Base-by-base conservation (phyloP, 2,329 filamentous ascomycete species). In the Triangularia setosa region DNA sequence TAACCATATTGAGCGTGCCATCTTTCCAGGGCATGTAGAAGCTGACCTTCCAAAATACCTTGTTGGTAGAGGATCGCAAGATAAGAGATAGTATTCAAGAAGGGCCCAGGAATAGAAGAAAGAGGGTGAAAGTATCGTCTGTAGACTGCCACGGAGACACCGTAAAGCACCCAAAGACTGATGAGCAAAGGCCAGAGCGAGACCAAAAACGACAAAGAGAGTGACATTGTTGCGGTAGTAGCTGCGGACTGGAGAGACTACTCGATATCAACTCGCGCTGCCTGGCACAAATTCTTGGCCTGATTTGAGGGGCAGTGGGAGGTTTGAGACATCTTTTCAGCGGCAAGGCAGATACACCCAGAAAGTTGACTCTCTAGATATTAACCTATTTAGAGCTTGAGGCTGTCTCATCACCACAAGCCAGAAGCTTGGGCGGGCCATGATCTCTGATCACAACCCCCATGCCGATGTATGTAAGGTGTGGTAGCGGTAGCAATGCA, bases 1-100 rank as follows among this genome's bases (percentile, higher is more conserved):
- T 33, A 35, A 60, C 64, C 64, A 52, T 68, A 68, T 54, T 62
- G 62, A 27, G 23, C 57, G 40, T 68, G 64, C 7, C 65, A 35
- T 21, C 55, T 40, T 4, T 61, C 56, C 14, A 65, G 35, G 7
- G 60, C 52, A 30, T 65, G 64, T 33, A 65, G 27, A 4, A 65
- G 61, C 23, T 61, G 60, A 2, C 64, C 64, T 58, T 58, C 64
- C 12, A 25, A 14, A 35, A 63, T 53, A 11, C 30, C 64, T 7
- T 65, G 57, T n/a, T 65, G 58, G 61, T 65, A 63, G 7, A 57
- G 21, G 8, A 63, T 33, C 3, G 61, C 57, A 8, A 63, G 48
- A 21, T 25, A 24, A 5, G 61, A 65, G 25, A 65, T 35, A 23
- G 64, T 57, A 56, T 57, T 60, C 18, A 65, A 27, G 48, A 63